These are phyloP conservation scores for Actinomortierella ambigua DNA, from an alignment of 371 early-diverging fungal species.

Conservation along the genomic window DNA sequence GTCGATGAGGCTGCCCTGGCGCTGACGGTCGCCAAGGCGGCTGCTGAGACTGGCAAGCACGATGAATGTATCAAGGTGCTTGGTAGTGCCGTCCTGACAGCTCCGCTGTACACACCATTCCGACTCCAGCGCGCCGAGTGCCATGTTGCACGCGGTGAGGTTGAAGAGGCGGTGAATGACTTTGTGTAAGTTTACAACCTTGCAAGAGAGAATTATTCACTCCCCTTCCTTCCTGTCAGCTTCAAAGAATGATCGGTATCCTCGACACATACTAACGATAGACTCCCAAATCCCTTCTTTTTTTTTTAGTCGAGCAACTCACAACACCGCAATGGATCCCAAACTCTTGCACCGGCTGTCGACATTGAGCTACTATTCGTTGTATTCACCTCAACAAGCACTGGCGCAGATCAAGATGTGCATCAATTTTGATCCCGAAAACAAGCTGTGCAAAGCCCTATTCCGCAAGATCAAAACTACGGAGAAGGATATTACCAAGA, in stretches of 20 bases:
- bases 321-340: conserved; percentile 70
- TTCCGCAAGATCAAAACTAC: conserved; percentile 76
- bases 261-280: no score
- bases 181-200: conserved; percentile 58
- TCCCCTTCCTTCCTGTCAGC: no score
- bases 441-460: conserved; percentile 79
- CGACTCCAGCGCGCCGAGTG: conserved; percentile 76
- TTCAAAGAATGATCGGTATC: no score
- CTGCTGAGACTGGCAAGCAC: conserved; percentile 50
- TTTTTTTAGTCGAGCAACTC: conserved; percentile 63
- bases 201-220: no score
- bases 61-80: conserved; percentile 68
- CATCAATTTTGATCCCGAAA: conserved; percentile 88
- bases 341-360: conserved; percentile 67
- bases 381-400: conserved; percentile 74
- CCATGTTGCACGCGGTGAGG: conserved; percentile 72
- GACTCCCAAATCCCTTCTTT: conserved; percentile 10
- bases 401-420: conserved; percentile 80
- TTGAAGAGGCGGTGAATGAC: conserved; percentile 86
- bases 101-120: conserved; percentile 63
- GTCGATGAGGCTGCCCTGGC: conserved; percentile 52
- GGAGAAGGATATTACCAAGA: conserved; percentile 73
- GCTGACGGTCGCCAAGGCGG: conserved; percentile 48
- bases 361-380: conserved; percentile 72
- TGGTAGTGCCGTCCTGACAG: conserved; percentile 57